phyloP scores from a whole-genome alignment of 352 stramenopile genomes.

The Nothophytophthora sp. region DNA sequence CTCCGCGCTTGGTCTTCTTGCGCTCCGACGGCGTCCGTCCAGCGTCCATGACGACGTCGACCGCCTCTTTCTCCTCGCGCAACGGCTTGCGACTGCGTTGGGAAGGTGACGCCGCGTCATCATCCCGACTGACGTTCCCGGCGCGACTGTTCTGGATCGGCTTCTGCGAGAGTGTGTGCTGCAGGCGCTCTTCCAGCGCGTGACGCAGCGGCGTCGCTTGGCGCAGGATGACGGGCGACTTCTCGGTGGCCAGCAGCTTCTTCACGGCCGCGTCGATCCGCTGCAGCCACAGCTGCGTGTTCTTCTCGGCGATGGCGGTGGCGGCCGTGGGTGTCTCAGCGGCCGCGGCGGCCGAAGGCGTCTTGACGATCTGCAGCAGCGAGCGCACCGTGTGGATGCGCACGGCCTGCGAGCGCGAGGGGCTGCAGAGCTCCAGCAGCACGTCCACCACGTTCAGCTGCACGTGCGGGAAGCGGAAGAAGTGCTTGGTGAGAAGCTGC shows the following conservation, averaged over 20 bases:
- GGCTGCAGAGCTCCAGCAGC: constrained; percentile 47
- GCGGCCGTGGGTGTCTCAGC: constrained; percentile 26
- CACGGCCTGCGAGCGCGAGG: constrained; percentile 50
- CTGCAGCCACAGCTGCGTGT: constrained; percentile 37
- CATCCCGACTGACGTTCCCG: neutral
- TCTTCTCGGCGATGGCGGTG: constrained; percentile 27
- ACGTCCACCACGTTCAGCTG: constrained; percentile 74
- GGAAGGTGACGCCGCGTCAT: constrained; percentile 7
- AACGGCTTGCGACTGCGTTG: constrained; percentile 25
- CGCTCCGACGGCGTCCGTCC: constrained; percentile 11
- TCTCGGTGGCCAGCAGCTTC: constrained; percentile 45
- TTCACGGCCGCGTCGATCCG: constrained; percentile 40
- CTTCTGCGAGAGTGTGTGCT: constrained; percentile 3
- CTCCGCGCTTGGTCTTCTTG: constrained; percentile 34
- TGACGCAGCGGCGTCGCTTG: constrained; percentile 60
- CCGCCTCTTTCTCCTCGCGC: constrained; percentile 19
- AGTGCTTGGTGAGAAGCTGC: constrained; percentile 78
- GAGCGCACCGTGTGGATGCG: constrained; percentile 78
- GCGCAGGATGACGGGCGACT: constrained; percentile 56
- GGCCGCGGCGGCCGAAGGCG: constrained; percentile 15
- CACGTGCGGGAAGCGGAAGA: constrained; percentile 77
- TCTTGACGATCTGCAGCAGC: constrained; percentile 72
- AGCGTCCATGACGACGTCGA: neutral
- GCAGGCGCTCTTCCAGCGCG: constrained; percentile 40
- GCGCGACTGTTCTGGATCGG: neutral